Evolutionary conservation across 2,329 filamentous ascomycete species (phyloP), one percentile per base, ranked within the genome.

Genomic region (Ophiobolus disseminans): DNA sequence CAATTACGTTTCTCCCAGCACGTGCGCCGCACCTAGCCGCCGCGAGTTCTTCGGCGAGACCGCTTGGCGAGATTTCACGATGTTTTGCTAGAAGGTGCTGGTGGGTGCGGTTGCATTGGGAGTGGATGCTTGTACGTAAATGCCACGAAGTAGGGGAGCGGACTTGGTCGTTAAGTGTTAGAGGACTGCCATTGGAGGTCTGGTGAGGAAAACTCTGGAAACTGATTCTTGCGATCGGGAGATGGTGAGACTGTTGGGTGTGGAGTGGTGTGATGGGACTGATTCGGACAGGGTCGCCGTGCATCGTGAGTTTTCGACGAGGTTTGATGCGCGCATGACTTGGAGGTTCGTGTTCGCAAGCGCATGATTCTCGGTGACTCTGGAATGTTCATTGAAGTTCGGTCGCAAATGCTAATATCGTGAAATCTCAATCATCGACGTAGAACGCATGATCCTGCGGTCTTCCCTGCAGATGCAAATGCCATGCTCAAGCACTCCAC

Each of bases 401-500:
- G n/a, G n/a, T n/a, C n/a, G n/a, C n/a, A n/a, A n/a, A n/a, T n/a
- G n/a, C n/a, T n/a, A n/a, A n/a, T n/a, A n/a, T n/a, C n/a, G n/a
- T n/a, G n/a, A n/a, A n/a, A n/a, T n/a, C n/a, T n/a, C n/a, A n/a
- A n/a, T n/a, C n/a, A n/a, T n/a, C n/a, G n/a, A n/a, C n/a, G n/a
- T n/a, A n/a, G n/a, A n/a, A n/a, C n/a, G n/a, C n/a, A n/a, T n/a
- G n/a, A n/a, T n/a, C n/a, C n/a, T n/a, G n/a, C n/a, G n/a, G n/a
- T n/a, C n/a, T n/a, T n/a, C n/a, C n/a, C n/a, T n/a, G n/a, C n/a
- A n/a, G n/a, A 11, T 22, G 21, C 6, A 11, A 11, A 22, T 11
- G 9, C 35, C 19, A 32, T 16, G 5, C 26, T 56, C 53, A 78
- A 28, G 72, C 73, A 70, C 82, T 79, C 60, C 84, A 76, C 53